These are phyloP conservation scores for Aaosphaeria arxii DNA, from an alignment of 2,329 filamentous ascomycete species.

Conservation along the genomic window DNA sequence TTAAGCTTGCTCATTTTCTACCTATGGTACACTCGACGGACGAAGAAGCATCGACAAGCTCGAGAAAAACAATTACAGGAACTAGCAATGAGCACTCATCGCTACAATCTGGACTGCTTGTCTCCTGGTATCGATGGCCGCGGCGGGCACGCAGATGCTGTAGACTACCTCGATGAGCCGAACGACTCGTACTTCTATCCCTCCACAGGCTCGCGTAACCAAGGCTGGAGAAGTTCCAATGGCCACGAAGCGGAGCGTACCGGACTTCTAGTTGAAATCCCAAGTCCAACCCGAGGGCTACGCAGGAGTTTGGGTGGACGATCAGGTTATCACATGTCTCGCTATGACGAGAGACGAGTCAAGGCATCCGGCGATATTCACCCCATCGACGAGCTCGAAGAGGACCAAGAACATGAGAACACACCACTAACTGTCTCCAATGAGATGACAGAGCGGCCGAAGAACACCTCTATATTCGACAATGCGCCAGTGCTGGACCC, in stretches of 20 bases:
- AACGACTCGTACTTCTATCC: conserved; percentile 27
- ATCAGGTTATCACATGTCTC: conserved; percentile 35
- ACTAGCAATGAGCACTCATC: conserved; percentile 50
- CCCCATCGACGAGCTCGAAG: conserved; percentile 62
- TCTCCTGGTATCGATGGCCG: conserved; percentile 31
- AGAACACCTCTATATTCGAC: conserved; percentile 21
- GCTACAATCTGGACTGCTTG: conserved; percentile 41
- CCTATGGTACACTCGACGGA: conserved; percentile 45
- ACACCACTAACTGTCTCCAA: conserved; percentile 10
- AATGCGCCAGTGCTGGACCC: conserved; percentile 38
- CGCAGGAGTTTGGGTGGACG: conserved; percentile 38
- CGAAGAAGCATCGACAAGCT: conserved; percentile 38
- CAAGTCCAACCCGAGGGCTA: conserved; percentile 48
- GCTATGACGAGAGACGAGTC: conserved; percentile 49
- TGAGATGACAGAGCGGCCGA: conserved; percentile 24
- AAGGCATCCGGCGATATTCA: conserved; percentile 56
- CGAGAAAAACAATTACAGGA: conserved; percentile 57
- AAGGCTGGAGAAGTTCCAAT: conserved; percentile 28
- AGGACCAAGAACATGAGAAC: conserved; percentile 46
- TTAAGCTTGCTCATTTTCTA: conserved; percentile 43
- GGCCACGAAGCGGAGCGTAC: conserved; percentile 43
- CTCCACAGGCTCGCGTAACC: conserved; percentile 13
- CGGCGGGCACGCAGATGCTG: conserved; percentile 39
- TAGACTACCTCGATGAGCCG: conserved; percentile 27
- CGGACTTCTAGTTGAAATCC: conserved; percentile 46